These are phyloP conservation scores for Balansia obtecta DNA, from an alignment of 2,329 filamentous ascomycete species.

Conservation along the genomic window DNA sequence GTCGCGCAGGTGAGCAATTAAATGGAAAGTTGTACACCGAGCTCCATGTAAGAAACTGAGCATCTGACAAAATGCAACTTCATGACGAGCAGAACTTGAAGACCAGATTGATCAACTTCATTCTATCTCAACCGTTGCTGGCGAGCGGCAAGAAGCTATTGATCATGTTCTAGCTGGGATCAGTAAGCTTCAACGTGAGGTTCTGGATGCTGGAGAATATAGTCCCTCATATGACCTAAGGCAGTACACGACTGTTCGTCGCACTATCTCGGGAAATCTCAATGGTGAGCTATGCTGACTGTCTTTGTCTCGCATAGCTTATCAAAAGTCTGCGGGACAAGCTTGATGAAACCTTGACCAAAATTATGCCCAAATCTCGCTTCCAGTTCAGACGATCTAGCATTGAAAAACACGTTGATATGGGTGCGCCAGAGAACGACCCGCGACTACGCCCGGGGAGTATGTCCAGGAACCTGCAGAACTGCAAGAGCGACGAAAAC, in stretches of 20 bases:
- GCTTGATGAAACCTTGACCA: constrained; percentile 55
- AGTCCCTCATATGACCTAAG: constrained; percentile 84
- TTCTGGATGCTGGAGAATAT: constrained; percentile 70
- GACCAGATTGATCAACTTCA: constrained; percentile 60
- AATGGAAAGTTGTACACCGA: not conserved
- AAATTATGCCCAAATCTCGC: constrained; percentile 60
- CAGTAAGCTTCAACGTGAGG: constrained; percentile 66
- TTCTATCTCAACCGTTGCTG: constrained; percentile 46
- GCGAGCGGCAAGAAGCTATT: constrained; percentile 68
- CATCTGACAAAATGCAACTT: not conserved
- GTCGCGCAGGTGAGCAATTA: constrained; percentile 51
- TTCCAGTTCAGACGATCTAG: constrained; percentile 59
- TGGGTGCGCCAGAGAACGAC: constrained; percentile 31
- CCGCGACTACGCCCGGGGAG: constrained; percentile 27
- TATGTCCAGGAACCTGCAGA: constrained; percentile 17
- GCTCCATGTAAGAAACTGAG: not conserved
- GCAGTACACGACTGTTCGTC: constrained; percentile 61
- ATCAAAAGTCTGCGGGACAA: constrained; percentile 74
- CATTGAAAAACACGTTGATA: constrained; percentile 23
- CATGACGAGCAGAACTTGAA: constrained; percentile 48
- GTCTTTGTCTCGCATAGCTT: constrained; percentile 31
- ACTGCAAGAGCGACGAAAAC: constrained; percentile 7
- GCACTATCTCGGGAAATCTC: not conserved
- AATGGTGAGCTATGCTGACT: not conserved
- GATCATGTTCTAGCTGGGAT: constrained; percentile 73